A percentile compares a stretch with the other conserved stretches of the same genome.
These are phyloP conservation scores for Blastobotrys apis DNA, from an alignment of 1,139 yeast genomes.

Conservation along the genomic window DNA sequence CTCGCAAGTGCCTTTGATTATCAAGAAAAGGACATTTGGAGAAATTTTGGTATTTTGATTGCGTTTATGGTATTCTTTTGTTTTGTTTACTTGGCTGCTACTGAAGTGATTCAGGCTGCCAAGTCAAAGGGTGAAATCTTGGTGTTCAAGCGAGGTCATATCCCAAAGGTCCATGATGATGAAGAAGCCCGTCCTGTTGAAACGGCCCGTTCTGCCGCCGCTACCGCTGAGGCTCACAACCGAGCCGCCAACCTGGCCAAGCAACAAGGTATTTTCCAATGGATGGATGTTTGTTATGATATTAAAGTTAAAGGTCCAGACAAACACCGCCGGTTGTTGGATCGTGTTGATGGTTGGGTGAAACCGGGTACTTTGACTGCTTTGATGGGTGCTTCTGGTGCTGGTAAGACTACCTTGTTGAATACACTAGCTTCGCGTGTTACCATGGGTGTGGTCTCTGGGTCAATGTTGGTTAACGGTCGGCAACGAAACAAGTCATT, in stretches of 20 bases:
- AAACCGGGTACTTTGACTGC: slow-evolving; percentile 59
- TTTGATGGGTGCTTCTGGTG: slow-evolving; percentile 64
- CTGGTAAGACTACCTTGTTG: slow-evolving; percentile 59
- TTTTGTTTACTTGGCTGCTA: slow-evolving; percentile 49
- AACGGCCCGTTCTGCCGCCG: slow-evolving; percentile 18
- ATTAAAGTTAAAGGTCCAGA: slow-evolving; percentile 54
- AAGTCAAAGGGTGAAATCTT: slow-evolving; percentile 81
- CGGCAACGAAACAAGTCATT: slow-evolving; percentile 47
- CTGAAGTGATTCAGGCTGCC: slow-evolving; percentile 67
- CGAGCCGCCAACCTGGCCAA: slow-evolving; percentile 24
- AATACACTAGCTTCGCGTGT: slow-evolving; percentile 55
- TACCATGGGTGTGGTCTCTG: slow-evolving; percentile 54
- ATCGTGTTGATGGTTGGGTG: slow-evolving; percentile 57
- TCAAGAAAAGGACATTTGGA: slow-evolving; percentile 64
- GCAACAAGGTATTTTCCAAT: slow-evolving; percentile 55
- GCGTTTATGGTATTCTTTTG: slow-evolving; percentile 56
- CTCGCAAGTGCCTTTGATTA: slow-evolving; percentile 47
- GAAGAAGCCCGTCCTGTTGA: slow-evolving; percentile 21
- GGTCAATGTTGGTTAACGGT: slow-evolving; percentile 60
- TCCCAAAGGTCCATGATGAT: slow-evolving; percentile 31
- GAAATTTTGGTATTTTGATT: slow-evolving; percentile 70
- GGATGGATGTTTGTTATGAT: slow-evolving; percentile 75
- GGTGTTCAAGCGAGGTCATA: slow-evolving; percentile 53
- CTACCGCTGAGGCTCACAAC: slow-evolving; percentile 19
- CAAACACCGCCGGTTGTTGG: slow-evolving; percentile 50